Base-by-base conservation (phyloP, 129 eudicot genomes). In the Apium graveolens region DNA sequence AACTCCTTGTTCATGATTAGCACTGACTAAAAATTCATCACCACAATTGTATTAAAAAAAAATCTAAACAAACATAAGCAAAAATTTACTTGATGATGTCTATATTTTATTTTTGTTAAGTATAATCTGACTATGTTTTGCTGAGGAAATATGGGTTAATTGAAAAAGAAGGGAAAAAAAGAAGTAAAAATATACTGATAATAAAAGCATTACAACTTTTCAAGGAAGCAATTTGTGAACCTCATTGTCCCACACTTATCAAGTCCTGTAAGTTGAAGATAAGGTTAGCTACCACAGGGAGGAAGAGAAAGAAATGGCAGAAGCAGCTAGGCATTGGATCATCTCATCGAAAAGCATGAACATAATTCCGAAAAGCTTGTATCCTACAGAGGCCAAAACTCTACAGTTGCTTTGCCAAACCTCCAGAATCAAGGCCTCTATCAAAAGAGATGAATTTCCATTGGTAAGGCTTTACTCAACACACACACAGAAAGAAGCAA, bases 191-290 rank as follows among this genome's bases (percentile, higher is more conserved):
- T 4, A n/a, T n/a, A 9, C 14, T 7, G 66, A 57, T 9, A 10
- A 57, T 0, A 7, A 60, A 26, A 10, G 68, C 14, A 60, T 60
- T 60, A 9, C 32, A 60, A n/a, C 10, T 26, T 57, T 24, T 2
- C 65, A 35, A 69, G 43, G 74, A 69, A 69, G 26, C 74, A 69
- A 10, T 7, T 69, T 70, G 74, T 70, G 74, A 70, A 70, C 74
- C 44, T 70, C 44, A 37, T 70, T 70, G 13, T 34, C 13, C 74
- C 46, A 70, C n/a, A 5, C n/a, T 31, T 17, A 35, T 69, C 26
- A 37, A 70, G 74, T 70, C 27, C 21, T 70, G 72, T 14, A 60
- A 66, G 72, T 14, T 66, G 45, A 70, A 70, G 74, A 70, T 70
- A 70, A 70, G 74, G 74, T 37, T 37, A 7, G n/a, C 73, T 12